phyloP scores from a whole-genome alignment of 306 rosid species.

The Corylus americana region DNA sequence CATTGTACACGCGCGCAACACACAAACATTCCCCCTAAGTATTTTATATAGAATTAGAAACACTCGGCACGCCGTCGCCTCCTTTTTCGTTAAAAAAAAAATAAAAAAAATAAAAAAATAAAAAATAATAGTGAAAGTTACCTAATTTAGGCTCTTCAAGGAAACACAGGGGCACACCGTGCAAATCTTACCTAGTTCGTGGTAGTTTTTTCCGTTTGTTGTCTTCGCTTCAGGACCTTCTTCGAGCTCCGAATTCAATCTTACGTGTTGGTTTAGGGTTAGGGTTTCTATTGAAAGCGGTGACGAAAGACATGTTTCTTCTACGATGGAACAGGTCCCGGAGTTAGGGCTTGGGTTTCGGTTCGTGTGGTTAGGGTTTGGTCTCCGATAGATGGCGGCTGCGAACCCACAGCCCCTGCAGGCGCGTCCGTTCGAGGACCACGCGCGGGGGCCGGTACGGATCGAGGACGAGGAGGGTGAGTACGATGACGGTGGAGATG shows the following conservation, averaged over 20 bases:
- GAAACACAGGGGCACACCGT: constrained; percentile 37
- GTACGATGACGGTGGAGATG: constrained; percentile 50
- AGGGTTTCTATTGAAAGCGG: constrained; percentile 16
- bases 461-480: constrained; percentile 55
- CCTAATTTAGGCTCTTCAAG: constrained; percentile 43
- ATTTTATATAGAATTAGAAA: background rate
- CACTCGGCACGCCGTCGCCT: constrained; percentile 3
- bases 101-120: too few species aligned
- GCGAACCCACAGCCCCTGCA: constrained; percentile 73
- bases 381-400: constrained; percentile 52
- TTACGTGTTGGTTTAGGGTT: constrained; percentile 13
- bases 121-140: background rate
- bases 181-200: constrained; percentile 40
- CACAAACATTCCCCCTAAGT: background rate
- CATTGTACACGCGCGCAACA: background rate
- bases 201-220: constrained; percentile 12
- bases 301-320: constrained; percentile 19
- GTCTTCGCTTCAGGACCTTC: constrained; percentile 38
- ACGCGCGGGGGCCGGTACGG: constrained; percentile 31
- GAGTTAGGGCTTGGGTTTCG: constrained; percentile 53
- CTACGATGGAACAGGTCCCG: constrained; percentile 33
- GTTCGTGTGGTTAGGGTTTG: constrained; percentile 16
- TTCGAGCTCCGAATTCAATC: constrained; percentile 20
- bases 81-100: background rate
- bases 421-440: constrained; percentile 57